phyloP scores from a whole-genome alignment of 2,329 filamentous ascomycete genomes.

The Scolecobasidium constrictum region DNA sequence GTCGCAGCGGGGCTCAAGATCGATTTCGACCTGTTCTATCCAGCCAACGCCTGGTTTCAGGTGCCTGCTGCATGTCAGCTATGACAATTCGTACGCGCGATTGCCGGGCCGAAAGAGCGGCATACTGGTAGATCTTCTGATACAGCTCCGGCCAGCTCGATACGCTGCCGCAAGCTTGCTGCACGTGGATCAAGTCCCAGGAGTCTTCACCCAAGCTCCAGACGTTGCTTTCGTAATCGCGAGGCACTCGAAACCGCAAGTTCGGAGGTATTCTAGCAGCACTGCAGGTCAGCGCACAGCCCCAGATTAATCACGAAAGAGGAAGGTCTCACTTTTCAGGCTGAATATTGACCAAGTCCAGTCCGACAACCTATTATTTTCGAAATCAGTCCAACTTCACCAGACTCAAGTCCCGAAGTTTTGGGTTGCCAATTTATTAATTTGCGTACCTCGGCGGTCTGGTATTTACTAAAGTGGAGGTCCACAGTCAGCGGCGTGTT shows the following conservation, averaged over 20 bases:
- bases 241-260: constrained; percentile 53
- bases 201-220: constrained; percentile 59
- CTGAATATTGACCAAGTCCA: constrained; percentile 53
- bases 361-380: constrained; percentile 38
- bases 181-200: constrained; percentile 76
- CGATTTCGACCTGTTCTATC: constrained; percentile 84
- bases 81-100: constrained; percentile 1
- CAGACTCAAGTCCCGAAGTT: constrained; percentile 22
- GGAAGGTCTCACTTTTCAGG: constrained; percentile 38
- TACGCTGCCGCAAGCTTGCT: constrained; percentile 69
- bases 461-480: constrained; percentile 9
- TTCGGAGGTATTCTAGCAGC: constrained; percentile 59
- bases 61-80: constrained; percentile 41
- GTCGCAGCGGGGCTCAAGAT: constrained; percentile 65
- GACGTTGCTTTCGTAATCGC: constrained; percentile 61
- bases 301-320: constrained; percentile 4
- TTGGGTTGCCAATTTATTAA: constrained; percentile 10
- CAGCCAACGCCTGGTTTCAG: constrained; percentile 64
- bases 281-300: constrained; percentile 11
- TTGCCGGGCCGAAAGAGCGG: neutral
- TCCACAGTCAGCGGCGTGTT: constrained; percentile 3
- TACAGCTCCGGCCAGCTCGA: constrained; percentile 67
- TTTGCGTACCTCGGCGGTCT: constrained; percentile 10
- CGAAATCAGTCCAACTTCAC: constrained; percentile 9
- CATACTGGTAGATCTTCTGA: constrained; percentile 54